Conservation (phyloP, 768 basidiomycete species). For the Suillus variegatus region DNA sequence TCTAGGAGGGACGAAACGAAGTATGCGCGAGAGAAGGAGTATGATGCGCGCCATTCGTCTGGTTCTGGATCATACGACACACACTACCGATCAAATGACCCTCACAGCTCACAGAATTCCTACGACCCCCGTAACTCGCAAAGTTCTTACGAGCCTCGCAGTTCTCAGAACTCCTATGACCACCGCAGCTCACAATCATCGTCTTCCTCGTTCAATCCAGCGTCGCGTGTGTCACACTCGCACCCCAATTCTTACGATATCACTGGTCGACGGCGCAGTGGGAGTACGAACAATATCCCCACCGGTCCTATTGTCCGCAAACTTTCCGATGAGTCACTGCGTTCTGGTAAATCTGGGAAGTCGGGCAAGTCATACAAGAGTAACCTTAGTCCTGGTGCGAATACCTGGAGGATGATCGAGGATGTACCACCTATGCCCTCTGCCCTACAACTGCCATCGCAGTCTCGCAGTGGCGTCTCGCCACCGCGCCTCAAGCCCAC, state of each 20-base stretch:
- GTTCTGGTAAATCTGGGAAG: conserved; percentile 39
- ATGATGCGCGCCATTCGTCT: conserved; percentile 2
- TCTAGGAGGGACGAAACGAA: conserved; percentile 1
- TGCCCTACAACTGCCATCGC: conserved; percentile 11
- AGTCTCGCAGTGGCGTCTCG: background rate
- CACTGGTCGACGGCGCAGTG: conserved; percentile 27
- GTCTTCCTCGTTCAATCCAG: background rate
- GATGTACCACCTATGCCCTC: conserved; percentile 32
- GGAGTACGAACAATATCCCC: conserved; percentile 22
- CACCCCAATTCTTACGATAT: conserved; percentile 7
- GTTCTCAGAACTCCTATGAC: background rate
- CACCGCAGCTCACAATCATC: background rate
- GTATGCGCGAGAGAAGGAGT: conserved; percentile 7
- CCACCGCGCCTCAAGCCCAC: conserved; percentile 14
- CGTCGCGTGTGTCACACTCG: background rate
- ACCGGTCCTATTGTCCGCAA: conserved; percentile 26
- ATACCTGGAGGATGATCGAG: conserved; percentile 16
- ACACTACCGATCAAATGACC: background rate
- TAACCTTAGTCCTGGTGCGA: conserved; percentile 8
- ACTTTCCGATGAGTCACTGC: conserved; percentile 42
- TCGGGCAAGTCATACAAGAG: conserved; percentile 33
- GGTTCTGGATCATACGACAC: conserved; percentile 18
- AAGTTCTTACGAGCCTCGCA: background rate
- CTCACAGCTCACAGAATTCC: background rate
- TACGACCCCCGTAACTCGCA: background rate